A percentile compares a stretch with the other conserved stretches of the same genome.
phyloP scores from a whole-genome alignment of 2,329 filamentous ascomycete species.

The Neoascochyta sp. region DNA sequence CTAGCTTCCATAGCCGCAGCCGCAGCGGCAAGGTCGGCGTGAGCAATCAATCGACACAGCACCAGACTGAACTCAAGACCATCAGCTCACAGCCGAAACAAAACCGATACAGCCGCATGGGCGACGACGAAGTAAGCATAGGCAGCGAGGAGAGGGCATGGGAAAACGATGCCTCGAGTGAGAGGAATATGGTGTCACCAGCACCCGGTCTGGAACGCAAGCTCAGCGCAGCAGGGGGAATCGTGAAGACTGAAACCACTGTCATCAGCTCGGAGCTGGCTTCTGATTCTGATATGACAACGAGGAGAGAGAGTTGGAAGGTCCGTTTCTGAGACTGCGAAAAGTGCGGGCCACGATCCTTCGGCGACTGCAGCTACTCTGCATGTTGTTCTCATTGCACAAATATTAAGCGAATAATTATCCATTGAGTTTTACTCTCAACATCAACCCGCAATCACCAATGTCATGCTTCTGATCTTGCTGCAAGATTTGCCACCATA shows the following conservation, averaged over 20 bases:
- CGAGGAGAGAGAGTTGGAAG: background rate
- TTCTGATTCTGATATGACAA: background rate
- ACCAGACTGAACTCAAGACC: conserved; percentile 6
- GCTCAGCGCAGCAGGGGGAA: background rate
- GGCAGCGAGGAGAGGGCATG: conserved; percentile 10
- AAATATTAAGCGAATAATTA: too few relatives aligned
- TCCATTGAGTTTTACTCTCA: too few relatives aligned
- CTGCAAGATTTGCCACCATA: too few relatives aligned
- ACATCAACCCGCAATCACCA: too few relatives aligned
- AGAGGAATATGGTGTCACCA: background rate
- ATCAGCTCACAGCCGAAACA: conserved; percentile 5
- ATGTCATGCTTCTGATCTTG: too few relatives aligned
- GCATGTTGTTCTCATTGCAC: too few relatives aligned
- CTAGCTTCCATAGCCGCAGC: conserved; percentile 4
- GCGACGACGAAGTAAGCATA: conserved; percentile 8
- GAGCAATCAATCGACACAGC: background rate
- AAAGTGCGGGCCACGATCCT: too few relatives aligned
- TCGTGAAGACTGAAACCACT: conserved; percentile 4
- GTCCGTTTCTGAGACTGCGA: conserved; percentile 1
- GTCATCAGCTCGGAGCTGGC: conserved; percentile 2
- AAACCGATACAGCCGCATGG: conserved; percentile 5
- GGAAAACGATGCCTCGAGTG: background rate
- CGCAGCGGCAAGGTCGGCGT: conserved; percentile 1
- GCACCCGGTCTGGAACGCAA: conserved; percentile 1
- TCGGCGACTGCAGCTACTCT: too few relatives aligned